These are phyloP conservation scores for Fusarium sp. DNA, from an alignment of 2,329 filamentous ascomycete species.

Conservation along the genomic window DNA sequence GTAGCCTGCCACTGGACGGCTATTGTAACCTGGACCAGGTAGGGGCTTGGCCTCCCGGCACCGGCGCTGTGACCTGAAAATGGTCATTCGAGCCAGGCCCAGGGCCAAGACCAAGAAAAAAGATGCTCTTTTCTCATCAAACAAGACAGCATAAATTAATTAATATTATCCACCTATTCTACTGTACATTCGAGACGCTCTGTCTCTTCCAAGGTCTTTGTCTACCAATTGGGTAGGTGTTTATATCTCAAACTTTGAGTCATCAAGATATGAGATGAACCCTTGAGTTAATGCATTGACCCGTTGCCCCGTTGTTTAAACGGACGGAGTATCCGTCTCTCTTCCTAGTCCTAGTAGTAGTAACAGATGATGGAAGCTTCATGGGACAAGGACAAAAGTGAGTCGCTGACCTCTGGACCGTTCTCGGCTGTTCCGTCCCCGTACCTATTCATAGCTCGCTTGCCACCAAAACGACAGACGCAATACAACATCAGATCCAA, in stretches of 20 bases:
- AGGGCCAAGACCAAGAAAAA: constrained; percentile 5
- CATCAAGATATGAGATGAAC: constrained; percentile 13
- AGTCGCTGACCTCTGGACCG: constrained; percentile 10
- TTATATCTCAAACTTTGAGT: constrained; percentile 10
- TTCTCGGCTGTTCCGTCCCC: constrained; percentile 22
- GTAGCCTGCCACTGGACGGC: background rate
- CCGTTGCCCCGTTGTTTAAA: background rate
- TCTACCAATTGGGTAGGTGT: background rate
- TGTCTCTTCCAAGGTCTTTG: constrained; percentile 23
- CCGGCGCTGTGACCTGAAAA: constrained; percentile 41
- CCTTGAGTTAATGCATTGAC: constrained; percentile 37
- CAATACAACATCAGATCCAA: constrained; percentile 32
- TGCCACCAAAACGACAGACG: constrained; percentile 17
- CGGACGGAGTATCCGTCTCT: background rate
- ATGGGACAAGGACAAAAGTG: background rate
- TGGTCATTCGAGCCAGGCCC: constrained; percentile 30
- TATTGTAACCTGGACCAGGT: constrained; percentile 12
- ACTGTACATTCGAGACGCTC: constrained; percentile 6
- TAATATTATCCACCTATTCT: constrained; percentile 2
- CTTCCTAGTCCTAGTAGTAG: background rate
- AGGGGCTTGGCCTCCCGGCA: constrained; percentile 4
- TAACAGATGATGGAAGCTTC: background rate
- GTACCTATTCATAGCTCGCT: constrained; percentile 39
- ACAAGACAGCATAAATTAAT: constrained; percentile 26
- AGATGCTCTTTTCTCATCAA: constrained; percentile 24